A percentile compares a stretch with the other conserved stretches of the same genome.
phyloP scores from a whole-genome alignment of 169 alveolate genomes.

The Plasmodium chabaudi region DNA sequence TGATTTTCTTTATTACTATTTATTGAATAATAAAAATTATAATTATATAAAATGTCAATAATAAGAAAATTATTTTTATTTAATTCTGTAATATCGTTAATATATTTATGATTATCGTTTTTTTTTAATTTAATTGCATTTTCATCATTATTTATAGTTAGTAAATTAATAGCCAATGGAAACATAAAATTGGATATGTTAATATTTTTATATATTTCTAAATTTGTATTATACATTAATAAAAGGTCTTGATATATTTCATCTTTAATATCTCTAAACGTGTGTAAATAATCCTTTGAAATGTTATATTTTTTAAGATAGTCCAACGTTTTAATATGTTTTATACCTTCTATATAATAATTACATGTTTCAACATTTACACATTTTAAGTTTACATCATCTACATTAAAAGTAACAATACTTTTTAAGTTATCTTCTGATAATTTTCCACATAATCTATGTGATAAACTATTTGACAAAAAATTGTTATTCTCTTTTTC shows the following conservation, averaged over 20 bases:
- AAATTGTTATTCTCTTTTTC: not conserved
- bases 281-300: not conserved
- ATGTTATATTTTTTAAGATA: not conserved
- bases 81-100: not conserved
- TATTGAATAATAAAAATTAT: conserved; percentile 61
- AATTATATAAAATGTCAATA: conserved; percentile 51
- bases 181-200: conserved; percentile 47
- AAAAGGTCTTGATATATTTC: conserved; percentile 50
- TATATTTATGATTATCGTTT: not conserved
- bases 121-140: not conserved
- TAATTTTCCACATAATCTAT: not conserved
- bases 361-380: not conserved
- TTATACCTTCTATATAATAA: not conserved
- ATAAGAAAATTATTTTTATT: conserved; percentile 41
- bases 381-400: conserved; percentile 33
- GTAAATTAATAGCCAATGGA: conserved; percentile 66
- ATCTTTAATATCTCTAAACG: conserved; percentile 31
- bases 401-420: conserved; percentile 9
- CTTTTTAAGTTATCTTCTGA: conserved; percentile 9
- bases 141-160: conserved; percentile 23
- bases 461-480: not conserved
- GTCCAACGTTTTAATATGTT: not conserved
- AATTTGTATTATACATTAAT: conserved; percentile 22
- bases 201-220: conserved; percentile 51
- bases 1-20: conserved; percentile 2